A percentile compares a stretch with the other conserved stretches of the same genome.
Evolutionary conservation across 805 yeast species (phyloP).

Genomic region (Kazachstania viticola): DNA sequence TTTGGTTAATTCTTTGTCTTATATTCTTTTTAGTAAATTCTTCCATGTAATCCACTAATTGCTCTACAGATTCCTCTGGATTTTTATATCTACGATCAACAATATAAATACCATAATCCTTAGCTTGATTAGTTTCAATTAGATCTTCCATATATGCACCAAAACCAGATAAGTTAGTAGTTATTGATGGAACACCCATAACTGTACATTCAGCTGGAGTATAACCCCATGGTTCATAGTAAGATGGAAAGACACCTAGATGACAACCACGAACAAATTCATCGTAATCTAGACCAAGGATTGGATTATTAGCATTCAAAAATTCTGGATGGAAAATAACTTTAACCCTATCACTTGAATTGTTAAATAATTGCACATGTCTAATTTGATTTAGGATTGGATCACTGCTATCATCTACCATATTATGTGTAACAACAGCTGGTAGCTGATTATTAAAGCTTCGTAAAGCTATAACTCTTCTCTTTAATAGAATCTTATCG

Average conservation of each 20-base stretch:
- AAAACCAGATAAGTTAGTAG: constrained; percentile 91
- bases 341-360: constrained; percentile 83
- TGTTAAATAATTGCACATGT: constrained; percentile 81
- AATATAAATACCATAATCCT: constrained; percentile 93
- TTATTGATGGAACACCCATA: constrained; percentile 97
- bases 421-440: constrained; percentile 93
- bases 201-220: constrained; percentile 99
- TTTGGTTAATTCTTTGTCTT: constrained; percentile 94
- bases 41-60: constrained; percentile 79
- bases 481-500: constrained; percentile 78
- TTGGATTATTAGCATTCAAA: constrained; percentile 87
- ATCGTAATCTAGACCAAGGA: constrained; percentile 85
- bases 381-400: constrained; percentile 88
- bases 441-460: constrained; percentile 65
- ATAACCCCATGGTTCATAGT: constrained; percentile 99
- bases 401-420: constrained; percentile 84
- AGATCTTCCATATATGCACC: constrained; percentile 98
- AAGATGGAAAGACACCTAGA: constrained; percentile 95
- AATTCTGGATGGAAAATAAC: constrained; percentile 97
- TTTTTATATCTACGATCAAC: constrained; percentile 89
- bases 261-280: constrained; percentile 98
- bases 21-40: constrained; percentile 81
- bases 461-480: constrained; percentile 87
- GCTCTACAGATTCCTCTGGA: constrained; percentile 88
- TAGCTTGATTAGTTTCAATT: constrained; percentile 67